Base-by-base conservation (phyloP, 2,329 filamentous ascomycete genomes). In the Botrytis pseudocinerea region DNA sequence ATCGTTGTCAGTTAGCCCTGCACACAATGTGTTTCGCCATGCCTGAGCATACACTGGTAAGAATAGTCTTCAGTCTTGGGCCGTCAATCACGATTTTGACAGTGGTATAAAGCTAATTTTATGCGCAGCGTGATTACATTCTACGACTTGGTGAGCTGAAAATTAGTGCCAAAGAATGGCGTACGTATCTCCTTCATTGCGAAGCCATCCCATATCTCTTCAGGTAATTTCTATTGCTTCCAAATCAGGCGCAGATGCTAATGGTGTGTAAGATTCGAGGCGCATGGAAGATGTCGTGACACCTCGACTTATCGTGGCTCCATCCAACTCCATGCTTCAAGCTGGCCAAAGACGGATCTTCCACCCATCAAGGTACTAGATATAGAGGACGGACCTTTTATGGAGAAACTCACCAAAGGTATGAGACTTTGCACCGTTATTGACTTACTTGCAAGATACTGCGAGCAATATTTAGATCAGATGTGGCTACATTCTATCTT, bases 11-110 rank as follows among this genome's bases (percentile, higher is more conserved):
- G 32, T 66, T 76, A 28, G 73, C 74, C 2, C 35, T 76, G 25
- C 68, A 76, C 46, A 72, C 71, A 32, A 74, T 76, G 74, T 48
- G 62, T 66, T 73, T 71, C 16, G 32, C 22, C 5, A 74, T 74
- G 65, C 64, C 74, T 8, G 74, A 74, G 46, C 63, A 74, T 69
- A 72, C 66, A 1, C 51, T 76, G 66, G 71, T 74, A 57, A 32
- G 62, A 54, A 20, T 14, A 28, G 8, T 40, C 25, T 12, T 18
- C 16, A 25, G 25, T 51, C 16, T 40, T 18, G 32, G 35, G 44
- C 32, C 16, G 12, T 51, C 14, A 18, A 18, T 20, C 6, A 44
- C 18, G 25, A 42, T 35, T 28, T 38, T 48, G 22, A 46, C 12
- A 2, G 14, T 66, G 64, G 22, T 10, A 32, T 25, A 12, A 42